Percentiles rank a stretch among this genome's conserved stretches.
phyloP scores from a whole-genome alignment of 192 early-diverging fungal genomes.

The Coemansia asiatica region DNA sequence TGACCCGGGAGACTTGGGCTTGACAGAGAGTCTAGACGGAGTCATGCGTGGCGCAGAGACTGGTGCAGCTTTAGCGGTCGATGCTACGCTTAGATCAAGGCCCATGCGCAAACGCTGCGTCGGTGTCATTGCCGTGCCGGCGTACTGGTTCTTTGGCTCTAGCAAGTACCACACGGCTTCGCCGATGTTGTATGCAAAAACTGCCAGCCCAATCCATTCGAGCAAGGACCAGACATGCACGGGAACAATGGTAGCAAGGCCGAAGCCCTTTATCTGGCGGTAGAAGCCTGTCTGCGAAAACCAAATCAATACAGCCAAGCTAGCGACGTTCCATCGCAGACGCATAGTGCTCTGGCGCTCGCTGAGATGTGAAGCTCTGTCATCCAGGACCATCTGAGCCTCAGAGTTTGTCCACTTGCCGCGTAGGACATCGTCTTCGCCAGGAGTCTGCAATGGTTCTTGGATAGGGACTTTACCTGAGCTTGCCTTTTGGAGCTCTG shows the following conservation, averaged over 20 bases:
- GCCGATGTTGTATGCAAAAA: conserved; percentile 45
- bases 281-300: conserved; percentile 40
- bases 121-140: conserved; percentile 36
- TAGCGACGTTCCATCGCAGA: conserved; percentile 49
- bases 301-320: conserved; percentile 28
- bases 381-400: conserved; percentile 47
- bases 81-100: conserved; percentile 20
- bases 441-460: not conserved
- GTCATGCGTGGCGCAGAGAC: conserved; percentile 40
- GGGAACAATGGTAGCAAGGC: conserved; percentile 15
- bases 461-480: not conserved
- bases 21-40: conserved; percentile 15
- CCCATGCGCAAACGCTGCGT: conserved; percentile 44
- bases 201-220: conserved; percentile 27
- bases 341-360: conserved; percentile 44
- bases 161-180: conserved; percentile 51
- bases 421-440: conserved; percentile 3
- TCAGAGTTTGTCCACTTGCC: conserved; percentile 47
- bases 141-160: conserved; percentile 38
- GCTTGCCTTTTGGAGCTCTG: not conserved
- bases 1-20: conserved; percentile 10
- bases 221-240: conserved; percentile 19
- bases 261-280: conserved; percentile 22
- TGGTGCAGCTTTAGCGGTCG: conserved; percentile 17
- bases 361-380: conserved; percentile 27